Evolutionary conservation across 192 early-diverging fungal genomes (phyloP).

Genomic region (Rhizophagus clarus): DNA sequence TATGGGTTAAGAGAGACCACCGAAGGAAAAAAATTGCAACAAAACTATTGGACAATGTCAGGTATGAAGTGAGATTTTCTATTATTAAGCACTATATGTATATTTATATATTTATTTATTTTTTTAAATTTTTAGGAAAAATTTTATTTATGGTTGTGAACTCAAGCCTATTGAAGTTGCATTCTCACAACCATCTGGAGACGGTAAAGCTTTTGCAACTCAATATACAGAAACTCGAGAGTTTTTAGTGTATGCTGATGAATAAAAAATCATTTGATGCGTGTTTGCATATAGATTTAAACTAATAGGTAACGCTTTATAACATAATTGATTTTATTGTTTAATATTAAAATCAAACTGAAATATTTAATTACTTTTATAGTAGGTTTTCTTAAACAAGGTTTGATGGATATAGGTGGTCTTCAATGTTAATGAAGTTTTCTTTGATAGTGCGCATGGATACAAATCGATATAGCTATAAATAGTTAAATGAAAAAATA

Average conservation of each 20-base stretch:
- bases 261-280: not conserved
- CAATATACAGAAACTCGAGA: slow-evolving; percentile 39
- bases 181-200: slow-evolving; percentile 53
- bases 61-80: slow-evolving; percentile 16
- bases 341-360: no score
- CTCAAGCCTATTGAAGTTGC: slow-evolving; percentile 39
- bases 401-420: slow-evolving; percentile 91
- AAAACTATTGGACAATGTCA: slow-evolving; percentile 42
- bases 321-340: no score
- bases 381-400: slow-evolving; percentile 26
- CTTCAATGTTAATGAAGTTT: slow-evolving; percentile 81
- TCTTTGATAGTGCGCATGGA: slow-evolving; percentile 97
- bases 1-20: slow-evolving; percentile 45
- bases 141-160: slow-evolving; percentile 46
- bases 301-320: not conserved
- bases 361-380: no score
- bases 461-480: slow-evolving; percentile 80
- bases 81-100: not conserved
- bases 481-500: not conserved
- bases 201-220: slow-evolving; percentile 46
- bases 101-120: not conserved
- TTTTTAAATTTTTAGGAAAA: slow-evolving; percentile 15
- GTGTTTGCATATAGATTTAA: not conserved
- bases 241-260: slow-evolving; percentile 48
- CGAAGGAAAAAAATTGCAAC: slow-evolving; percentile 44